A percentile compares a stretch with the other conserved stretches of the same genome.
phyloP scores from a whole-genome alignment of 140 eudicot species.

The Cichorium intybus region DNA sequence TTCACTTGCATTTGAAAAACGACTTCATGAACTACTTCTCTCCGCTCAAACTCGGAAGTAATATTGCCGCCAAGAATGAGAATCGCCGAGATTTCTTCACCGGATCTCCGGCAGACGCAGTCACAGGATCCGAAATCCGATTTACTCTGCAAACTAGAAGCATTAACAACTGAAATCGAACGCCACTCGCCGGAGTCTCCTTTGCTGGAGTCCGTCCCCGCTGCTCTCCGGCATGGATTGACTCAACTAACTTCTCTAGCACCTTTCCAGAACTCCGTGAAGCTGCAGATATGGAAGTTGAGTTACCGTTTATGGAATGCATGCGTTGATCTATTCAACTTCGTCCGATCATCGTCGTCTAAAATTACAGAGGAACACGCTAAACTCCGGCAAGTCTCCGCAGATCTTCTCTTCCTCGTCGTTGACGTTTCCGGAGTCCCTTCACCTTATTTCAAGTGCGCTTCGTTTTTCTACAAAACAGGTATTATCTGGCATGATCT shows the following conservation, averaged over 20 bases:
- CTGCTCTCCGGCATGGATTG: slow-evolving; percentile 45
- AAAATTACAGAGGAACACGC: slow-evolving; percentile 56
- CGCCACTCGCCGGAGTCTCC: slow-evolving; percentile 46
- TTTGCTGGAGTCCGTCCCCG: slow-evolving; percentile 36
- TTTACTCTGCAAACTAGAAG: slow-evolving; percentile 46
- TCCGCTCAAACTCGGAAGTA: not conserved
- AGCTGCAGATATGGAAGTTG: slow-evolving; percentile 82
- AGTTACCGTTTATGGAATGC: slow-evolving; percentile 91
- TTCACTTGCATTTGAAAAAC: slow-evolving; percentile 4
- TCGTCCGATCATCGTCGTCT: slow-evolving; percentile 33
- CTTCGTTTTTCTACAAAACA: slow-evolving; percentile 67
- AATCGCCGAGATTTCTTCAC: slow-evolving; percentile 80
- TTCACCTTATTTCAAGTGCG: slow-evolving; percentile 65
- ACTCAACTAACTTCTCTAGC: slow-evolving; percentile 52
- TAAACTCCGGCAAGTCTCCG: slow-evolving; percentile 68
- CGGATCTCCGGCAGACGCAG: slow-evolving; percentile 50
- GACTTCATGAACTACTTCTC: not conserved
- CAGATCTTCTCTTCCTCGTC: slow-evolving; percentile 64
- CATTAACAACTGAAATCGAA: slow-evolving; percentile 52
- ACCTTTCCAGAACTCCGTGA: slow-evolving; percentile 63
- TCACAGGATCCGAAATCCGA: slow-evolving; percentile 27
- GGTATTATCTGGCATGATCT: slow-evolving; percentile 78
- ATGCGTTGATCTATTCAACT: slow-evolving; percentile 78
- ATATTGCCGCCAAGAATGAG: slow-evolving; percentile 70
- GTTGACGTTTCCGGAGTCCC: slow-evolving; percentile 71